phyloP scores from a whole-genome alignment of 495 filamentous ascomycete genomes.

The Pyrenula aspistea region DNA sequence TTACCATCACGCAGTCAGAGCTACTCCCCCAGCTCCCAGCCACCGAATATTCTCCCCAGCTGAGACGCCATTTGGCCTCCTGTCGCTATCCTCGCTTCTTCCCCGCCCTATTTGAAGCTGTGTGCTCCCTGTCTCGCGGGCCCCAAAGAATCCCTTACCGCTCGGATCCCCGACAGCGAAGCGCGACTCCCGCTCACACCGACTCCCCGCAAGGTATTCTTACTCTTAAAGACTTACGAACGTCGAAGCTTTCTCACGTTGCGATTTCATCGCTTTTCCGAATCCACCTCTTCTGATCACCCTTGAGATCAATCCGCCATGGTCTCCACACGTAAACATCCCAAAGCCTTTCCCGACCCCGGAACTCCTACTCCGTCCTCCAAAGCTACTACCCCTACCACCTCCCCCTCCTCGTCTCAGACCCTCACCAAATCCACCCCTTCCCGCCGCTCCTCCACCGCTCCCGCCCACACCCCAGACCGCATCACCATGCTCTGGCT shows the following conservation, averaged over 20 bases:
- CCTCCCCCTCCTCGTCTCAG: slow-evolving; percentile 9
- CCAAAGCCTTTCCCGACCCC: slow-evolving; percentile 30
- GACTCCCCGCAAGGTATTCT: too few relatives aligned
- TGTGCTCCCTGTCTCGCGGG: neutral
- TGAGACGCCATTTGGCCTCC: neutral
- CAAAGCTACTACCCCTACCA: slow-evolving; percentile 7
- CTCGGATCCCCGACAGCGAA: neutral
- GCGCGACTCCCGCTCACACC: neutral
- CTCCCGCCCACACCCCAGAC: neutral
- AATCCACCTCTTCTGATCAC: too few relatives aligned
- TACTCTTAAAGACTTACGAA: too few relatives aligned
- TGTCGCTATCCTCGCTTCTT: neutral
- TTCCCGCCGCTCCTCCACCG: slow-evolving; percentile 16
- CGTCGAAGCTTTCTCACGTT: too few relatives aligned
- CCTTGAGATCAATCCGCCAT: too few relatives aligned
- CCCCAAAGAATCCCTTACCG: neutral
- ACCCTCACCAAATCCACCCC: slow-evolving; percentile 15
- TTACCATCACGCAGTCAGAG: too few relatives aligned
- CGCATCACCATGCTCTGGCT: slow-evolving; percentile 52
- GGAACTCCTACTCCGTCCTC: slow-evolving; percentile 1
- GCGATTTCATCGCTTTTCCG: too few relatives aligned
- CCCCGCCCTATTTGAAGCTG: neutral
- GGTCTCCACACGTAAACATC: slow-evolving; percentile 42
- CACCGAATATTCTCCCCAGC: neutral
- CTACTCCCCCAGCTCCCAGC: too few relatives aligned